Percentiles rank a stretch among this genome's conserved stretches.
Evolutionary conservation across 176 grass and related monocot genomes (phyloP).

Genomic region (Poa pratensis): DNA sequence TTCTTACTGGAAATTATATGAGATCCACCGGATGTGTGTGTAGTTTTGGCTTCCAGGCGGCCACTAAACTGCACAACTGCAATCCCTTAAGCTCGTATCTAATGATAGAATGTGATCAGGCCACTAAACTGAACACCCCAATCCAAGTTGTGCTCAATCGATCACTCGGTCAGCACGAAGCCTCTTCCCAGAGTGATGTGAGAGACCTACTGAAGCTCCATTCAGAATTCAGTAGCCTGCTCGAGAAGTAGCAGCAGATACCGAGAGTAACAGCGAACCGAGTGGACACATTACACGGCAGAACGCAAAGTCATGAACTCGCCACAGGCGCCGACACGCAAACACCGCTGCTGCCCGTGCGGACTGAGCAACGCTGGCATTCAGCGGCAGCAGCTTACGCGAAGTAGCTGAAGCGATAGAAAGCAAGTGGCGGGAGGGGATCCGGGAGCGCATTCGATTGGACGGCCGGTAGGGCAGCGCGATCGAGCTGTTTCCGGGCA

Average conservation of each 20-base stretch:
- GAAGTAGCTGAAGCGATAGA: not conserved
- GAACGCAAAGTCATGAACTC: not conserved
- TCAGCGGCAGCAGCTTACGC: slow-evolving; percentile 1
- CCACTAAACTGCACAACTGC: not conserved
- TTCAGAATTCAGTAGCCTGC: not conserved
- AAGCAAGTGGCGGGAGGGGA: not conserved
- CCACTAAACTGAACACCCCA: not conserved
- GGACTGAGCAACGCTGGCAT: not conserved
- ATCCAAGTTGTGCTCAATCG: not conserved
- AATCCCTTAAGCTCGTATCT: not conserved
- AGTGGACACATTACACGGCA: slow-evolving; percentile 5
- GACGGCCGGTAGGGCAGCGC: not conserved
- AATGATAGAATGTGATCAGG: not conserved
- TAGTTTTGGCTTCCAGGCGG: not conserved
- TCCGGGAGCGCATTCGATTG: not conserved
- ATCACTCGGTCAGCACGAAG: not conserved
- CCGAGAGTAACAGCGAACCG: not conserved
- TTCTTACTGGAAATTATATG: not conserved
- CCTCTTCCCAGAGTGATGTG: not conserved
- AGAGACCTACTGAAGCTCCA: not conserved
- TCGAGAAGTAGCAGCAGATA: not conserved
- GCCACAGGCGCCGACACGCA: too few species aligned
- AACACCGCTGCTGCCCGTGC: not conserved
- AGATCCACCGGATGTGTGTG: not conserved
- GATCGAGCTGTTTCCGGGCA: slow-evolving; percentile 25